Evolutionary conservation across 306 rosid genomes (phyloP).

Genomic region (Cicer pinnatifidum): DNA sequence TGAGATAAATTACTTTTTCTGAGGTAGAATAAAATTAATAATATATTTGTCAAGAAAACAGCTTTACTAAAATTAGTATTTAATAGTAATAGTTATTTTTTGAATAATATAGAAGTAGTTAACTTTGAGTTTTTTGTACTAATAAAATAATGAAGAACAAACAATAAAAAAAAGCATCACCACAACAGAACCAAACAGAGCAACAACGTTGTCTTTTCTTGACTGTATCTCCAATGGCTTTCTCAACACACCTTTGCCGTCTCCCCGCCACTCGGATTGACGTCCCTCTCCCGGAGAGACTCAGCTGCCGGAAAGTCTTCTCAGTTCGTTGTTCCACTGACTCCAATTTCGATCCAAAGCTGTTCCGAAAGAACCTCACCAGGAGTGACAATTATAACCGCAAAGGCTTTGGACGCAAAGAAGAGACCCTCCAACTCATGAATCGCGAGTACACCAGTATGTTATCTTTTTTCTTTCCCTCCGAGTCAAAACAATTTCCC

Average conservation of each 20-base stretch:
- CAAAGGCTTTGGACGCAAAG: slow-evolving; percentile 84
- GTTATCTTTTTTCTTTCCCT: neutral
- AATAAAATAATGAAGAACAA: too few relatives aligned
- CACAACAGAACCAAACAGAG: too few relatives aligned
- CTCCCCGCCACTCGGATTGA: slow-evolving; percentile 55
- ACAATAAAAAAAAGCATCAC: too few relatives aligned
- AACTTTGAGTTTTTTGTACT: too few relatives aligned
- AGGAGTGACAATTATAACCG: slow-evolving; percentile 88
- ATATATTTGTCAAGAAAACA: too few relatives aligned
- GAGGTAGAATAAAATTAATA: too few relatives aligned
- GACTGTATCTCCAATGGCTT: slow-evolving; percentile 59
- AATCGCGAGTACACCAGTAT: slow-evolving; percentile 88
- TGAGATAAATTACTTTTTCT: too few relatives aligned
- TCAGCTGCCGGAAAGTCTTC: slow-evolving; percentile 54
- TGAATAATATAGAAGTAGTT: too few relatives aligned
- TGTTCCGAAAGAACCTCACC: slow-evolving; percentile 86
- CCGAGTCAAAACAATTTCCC: neutral
- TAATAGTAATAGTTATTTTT: too few relatives aligned
- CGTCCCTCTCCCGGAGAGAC: slow-evolving; percentile 49
- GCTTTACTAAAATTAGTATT: too few relatives aligned
- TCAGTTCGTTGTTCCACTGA: slow-evolving; percentile 68
- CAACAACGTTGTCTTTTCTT: neutral
- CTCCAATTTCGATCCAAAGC: slow-evolving; percentile 79
- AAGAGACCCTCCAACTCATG: slow-evolving; percentile 85
- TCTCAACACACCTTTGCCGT: slow-evolving; percentile 66